These are phyloP conservation scores for Trifolium fragiferum DNA, from an alignment of 306 rosid species.

Conservation along the genomic window DNA sequence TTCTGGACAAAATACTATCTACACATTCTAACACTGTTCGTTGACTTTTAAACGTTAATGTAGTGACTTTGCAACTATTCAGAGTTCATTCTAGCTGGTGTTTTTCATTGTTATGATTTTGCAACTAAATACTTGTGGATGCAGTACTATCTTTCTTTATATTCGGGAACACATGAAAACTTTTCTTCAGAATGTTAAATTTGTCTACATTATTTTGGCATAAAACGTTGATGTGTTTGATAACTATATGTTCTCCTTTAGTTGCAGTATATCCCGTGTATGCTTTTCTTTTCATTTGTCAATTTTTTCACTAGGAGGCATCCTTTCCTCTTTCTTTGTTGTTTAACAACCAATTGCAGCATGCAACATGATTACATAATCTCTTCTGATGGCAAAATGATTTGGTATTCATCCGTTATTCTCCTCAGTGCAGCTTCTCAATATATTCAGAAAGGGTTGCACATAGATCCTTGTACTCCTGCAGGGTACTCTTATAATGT, in stretches of 20 bases:
- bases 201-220: neutral
- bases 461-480: constrained; percentile 88
- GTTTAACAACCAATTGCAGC: constrained; percentile 15
- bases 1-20: constrained; percentile 23
- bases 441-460: constrained; percentile 55
- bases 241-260: constrained; percentile 2
- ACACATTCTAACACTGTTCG: neutral
- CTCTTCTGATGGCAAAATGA: constrained; percentile 19
- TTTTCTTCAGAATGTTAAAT: constrained; percentile 12
- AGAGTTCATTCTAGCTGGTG: neutral
- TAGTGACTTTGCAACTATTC: neutral
- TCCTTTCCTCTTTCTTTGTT: constrained; percentile 9
- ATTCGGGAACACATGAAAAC: neutral
- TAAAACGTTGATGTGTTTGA: neutral
- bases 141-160: neutral
- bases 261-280: neutral
- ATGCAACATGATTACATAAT: constrained; percentile 2
- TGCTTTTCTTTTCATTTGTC: constrained; percentile 1
- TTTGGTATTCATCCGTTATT: constrained; percentile 44
- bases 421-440: constrained; percentile 65
- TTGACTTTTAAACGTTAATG: neutral
- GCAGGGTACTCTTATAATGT: constrained; percentile 63
- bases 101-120: constrained; percentile 17
- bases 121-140: constrained; percentile 7
- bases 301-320: constrained; percentile 11